Base-by-base conservation (phyloP, 2,329 filamentous ascomycete species). In the Neonectria coccinea region DNA sequence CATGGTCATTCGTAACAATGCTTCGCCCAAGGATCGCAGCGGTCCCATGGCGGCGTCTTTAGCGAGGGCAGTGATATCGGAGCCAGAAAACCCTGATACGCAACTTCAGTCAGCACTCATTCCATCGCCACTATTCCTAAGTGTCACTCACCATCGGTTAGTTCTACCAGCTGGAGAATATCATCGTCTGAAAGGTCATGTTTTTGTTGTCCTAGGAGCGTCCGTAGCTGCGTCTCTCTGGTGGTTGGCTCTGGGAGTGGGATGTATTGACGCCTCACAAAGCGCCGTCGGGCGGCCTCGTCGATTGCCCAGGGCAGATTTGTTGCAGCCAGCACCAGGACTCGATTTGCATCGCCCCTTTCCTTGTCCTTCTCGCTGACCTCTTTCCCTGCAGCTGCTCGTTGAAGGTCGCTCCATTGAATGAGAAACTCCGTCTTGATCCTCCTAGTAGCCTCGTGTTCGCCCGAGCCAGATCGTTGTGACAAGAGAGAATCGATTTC, bases 21-120 rank as follows among this genome's bases (percentile, higher is more conserved):
- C 93, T 77, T 98, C 96, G 27, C 96, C 96, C 2, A 98, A 83
- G 57, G 93, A 95, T 33, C 96, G 88, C 12, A 99, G 83, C 0
- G 96, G 96, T 0, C 96, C 95, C 96, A 99, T 99, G 3, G 96
- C 96, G 9, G 96, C 96, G 76, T 99, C 96, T 80, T 99, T 99
- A 8, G 96, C 96, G 9, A 99, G 84, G 1, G 96, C 94, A 22
- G 96, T 98, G 69, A 99, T 97, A 75, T 99, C 96, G 2, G 94
- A 97, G 48, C 96, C 96, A 9, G 94, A 97, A 80, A 97, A 99
- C n/a, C 94, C 94, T 97, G 59, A 12, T n/a, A 36, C 18, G 20
- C 11, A 31, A 16, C 10, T 16, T 22, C 25, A 42, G 31, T 72
- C 25, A 71, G 58, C 31, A 31, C 41, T 16, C 12, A 18, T 12